Conservation (phyloP, 1,139 yeast species). For the Hyphopichia khmerensis region DNA sequence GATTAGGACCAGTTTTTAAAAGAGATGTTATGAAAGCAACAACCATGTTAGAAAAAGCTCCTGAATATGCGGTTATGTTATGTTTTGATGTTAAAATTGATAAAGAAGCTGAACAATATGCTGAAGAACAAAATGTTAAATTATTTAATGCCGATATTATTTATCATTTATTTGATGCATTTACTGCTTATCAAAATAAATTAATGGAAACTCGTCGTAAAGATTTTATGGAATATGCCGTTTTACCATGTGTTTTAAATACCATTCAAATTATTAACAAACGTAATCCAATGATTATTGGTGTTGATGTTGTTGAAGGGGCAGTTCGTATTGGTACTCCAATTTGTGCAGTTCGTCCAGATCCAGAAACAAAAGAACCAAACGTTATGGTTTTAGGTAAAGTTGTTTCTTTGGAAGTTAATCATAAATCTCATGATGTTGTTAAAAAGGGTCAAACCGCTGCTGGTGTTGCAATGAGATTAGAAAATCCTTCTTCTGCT, state of each 20-base stretch:
- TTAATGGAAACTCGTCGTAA: constrained; percentile 87
- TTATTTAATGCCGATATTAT: constrained; percentile 95
- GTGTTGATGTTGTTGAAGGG: constrained; percentile 96
- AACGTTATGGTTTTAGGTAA: constrained; percentile 75
- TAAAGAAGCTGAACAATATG: constrained; percentile 97
- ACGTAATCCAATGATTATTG: constrained; percentile 98
- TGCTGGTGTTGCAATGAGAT: constrained; percentile 98
- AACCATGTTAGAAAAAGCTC: constrained; percentile 95
- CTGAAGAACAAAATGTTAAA: constrained; percentile 86
- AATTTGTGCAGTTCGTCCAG: constrained; percentile 87
- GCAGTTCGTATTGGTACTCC: constrained; percentile 90
- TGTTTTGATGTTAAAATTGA: constrained; percentile 97
- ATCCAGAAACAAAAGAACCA: constrained; percentile 80
- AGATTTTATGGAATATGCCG: constrained; percentile 85
- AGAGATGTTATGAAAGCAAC: constrained; percentile 98
- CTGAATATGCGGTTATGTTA: constrained; percentile 92
- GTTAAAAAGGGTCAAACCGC: constrained; percentile 94
- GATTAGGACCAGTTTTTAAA: constrained; percentile 96
- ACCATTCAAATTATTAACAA: constrained; percentile 96
- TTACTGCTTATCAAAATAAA: constrained; percentile 87
- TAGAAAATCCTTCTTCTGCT: constrained; percentile 87
- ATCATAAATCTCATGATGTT: constrained; percentile 75
- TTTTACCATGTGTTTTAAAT: constrained; percentile 92
- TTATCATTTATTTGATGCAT: constrained; percentile 93
- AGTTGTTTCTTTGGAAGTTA: constrained; percentile 87